phyloP scores from a whole-genome alignment of 225 moss, liverwort and hornwort genomes.

The Physcomitrium patens region DNA sequence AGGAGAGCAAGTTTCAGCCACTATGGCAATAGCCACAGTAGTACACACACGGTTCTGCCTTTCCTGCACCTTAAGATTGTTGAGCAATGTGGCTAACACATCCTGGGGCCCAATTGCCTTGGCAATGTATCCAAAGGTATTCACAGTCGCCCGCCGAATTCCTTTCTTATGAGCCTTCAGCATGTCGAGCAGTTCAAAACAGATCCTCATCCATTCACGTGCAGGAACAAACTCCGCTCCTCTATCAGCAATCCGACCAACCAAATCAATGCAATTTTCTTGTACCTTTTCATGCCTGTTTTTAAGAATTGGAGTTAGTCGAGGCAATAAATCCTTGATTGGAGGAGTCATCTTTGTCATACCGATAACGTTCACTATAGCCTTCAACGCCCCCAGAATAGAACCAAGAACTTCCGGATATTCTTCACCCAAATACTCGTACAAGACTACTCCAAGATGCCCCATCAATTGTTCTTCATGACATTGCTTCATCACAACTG shows the following conservation, averaged over 20 bases:
- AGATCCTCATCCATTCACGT: conserved; percentile 99
- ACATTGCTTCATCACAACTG: conserved; percentile 99
- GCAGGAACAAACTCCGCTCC: conserved; percentile 99
- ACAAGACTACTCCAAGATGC: conserved; percentile 96
- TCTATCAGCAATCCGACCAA: conserved; percentile 96
- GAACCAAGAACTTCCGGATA: conserved; percentile 99
- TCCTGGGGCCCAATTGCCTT: conserved; percentile 99
- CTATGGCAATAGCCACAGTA: conserved; percentile 98
- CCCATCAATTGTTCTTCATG: conserved; percentile 99
- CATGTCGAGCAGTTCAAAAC: conserved; percentile 98
- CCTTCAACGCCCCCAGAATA: conserved; percentile 95
- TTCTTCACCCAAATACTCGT: conserved; percentile 97
- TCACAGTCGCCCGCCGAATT: conserved; percentile 96
- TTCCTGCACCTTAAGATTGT: conserved; percentile 98
- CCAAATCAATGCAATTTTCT: conserved; percentile 97
- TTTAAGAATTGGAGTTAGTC: conserved; percentile 94
- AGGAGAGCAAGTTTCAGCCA: conserved; percentile 97
- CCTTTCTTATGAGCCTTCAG: conserved; percentile 99
- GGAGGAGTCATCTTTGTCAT: conserved; percentile 99
- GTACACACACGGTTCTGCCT: conserved; percentile 99
- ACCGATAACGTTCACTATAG: conserved; percentile 99
- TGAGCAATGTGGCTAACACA: conserved; percentile 91
- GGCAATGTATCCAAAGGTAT: conserved; percentile 97
- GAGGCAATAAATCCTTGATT: conserved; percentile 93
- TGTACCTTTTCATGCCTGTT: conserved; percentile 99